Conservation (phyloP, 108 stramenopile genomes). For the Skeletonema tropicum region DNA sequence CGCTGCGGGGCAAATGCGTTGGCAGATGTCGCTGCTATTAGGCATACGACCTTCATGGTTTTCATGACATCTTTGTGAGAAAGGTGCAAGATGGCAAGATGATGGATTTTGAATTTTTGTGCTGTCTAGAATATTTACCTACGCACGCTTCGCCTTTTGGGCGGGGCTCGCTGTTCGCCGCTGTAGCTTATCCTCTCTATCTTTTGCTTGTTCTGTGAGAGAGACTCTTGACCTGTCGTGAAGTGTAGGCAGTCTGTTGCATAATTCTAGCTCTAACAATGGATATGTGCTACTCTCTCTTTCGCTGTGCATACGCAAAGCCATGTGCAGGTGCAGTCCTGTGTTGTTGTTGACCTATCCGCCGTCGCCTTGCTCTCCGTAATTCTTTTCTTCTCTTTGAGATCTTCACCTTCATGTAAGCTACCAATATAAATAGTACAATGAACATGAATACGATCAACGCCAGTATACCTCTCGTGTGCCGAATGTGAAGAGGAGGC, state of each 20-base stretch:
- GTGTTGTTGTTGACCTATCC: not conserved
- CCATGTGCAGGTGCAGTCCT: not conserved
- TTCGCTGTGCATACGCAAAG: not conserved
- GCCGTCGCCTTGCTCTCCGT: not conserved
- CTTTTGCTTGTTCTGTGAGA: no score
- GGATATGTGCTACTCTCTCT: not conserved
- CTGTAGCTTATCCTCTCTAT: no score
- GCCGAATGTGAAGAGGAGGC: conserved; percentile 58
- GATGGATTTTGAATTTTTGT: not conserved
- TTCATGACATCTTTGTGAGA: not conserved
- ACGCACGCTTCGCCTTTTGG: no score
- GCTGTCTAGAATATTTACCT: no score
- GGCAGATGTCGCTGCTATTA: not conserved
- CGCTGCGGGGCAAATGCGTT: not conserved
- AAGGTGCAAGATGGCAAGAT: not conserved
- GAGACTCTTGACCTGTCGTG: no score
- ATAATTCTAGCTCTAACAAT: no score
- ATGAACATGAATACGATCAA: not conserved
- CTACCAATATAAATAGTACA: not conserved
- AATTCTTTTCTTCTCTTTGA: not conserved
- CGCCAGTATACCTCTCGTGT: conserved; percentile 34
- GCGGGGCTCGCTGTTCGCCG: no score
- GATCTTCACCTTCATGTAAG: not conserved
- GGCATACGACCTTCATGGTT: not conserved
- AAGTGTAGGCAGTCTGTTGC: no score